A percentile compares a stretch with the other conserved stretches of the same genome.
Conservation (phyloP, 2,329 filamentous ascomycete genomes). For the Dryadomyces quercus-mongolicae region DNA sequence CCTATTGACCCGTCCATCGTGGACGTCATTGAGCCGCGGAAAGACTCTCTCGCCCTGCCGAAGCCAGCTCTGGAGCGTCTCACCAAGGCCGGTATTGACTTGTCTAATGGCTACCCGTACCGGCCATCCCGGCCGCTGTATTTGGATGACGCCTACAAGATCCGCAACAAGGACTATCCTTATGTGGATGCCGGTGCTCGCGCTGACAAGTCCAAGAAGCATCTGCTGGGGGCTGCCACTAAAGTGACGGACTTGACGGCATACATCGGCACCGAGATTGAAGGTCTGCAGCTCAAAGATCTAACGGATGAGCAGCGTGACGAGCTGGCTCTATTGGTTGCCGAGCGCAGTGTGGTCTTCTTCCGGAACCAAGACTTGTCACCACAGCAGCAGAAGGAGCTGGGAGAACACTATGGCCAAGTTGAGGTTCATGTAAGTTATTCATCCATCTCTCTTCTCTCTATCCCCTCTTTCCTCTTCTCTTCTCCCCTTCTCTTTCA, state of each 20-base stretch:
- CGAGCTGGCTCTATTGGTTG: conserved; percentile 49
- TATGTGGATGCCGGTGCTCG: conserved; percentile 50
- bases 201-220: conserved; percentile 52
- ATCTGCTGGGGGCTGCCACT: conserved; percentile 46
- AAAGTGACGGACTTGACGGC: conserved; percentile 50
- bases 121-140: conserved; percentile 55
- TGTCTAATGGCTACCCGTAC: conserved; percentile 60
- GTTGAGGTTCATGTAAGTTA: conserved; percentile 52
- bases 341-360: conserved; percentile 54
- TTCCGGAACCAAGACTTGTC: conserved; percentile 50
- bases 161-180: conserved; percentile 42
- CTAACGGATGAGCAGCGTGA: conserved; percentile 46
- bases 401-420: conserved; percentile 52
- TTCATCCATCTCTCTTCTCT: too few species aligned
- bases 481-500: not conserved
- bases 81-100: conserved; percentile 56
- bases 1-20: conserved; percentile 50
- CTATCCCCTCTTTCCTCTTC: not conserved
- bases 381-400: conserved; percentile 49
- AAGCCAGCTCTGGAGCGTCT: conserved; percentile 42
- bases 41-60: conserved; percentile 53
- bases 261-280: conserved; percentile 53
- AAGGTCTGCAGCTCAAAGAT: conserved; percentile 50
- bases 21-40: conserved; percentile 49
- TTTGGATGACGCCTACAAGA: conserved; percentile 56